Percentiles rank a stretch among this genome's conserved stretches.
Evolutionary conservation across 805 yeast genomes (phyloP).

Genomic region (Blastobotrys chiropterorum): DNA sequence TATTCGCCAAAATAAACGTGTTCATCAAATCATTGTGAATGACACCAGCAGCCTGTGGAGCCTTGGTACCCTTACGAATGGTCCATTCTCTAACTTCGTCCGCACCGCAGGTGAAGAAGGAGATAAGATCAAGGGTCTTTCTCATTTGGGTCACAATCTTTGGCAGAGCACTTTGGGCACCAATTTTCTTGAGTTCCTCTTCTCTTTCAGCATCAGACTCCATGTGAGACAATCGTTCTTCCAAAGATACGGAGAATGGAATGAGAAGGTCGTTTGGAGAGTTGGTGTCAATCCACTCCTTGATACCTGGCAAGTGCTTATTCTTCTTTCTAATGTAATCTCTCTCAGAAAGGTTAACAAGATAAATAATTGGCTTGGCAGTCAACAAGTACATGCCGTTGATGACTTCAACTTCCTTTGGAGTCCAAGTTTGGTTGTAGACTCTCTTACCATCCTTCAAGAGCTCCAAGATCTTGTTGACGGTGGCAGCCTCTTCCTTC

Average conservation of each 20-base stretch:
- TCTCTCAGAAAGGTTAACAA: slow-evolving; percentile 81
- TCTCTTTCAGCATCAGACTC: slow-evolving; percentile 76
- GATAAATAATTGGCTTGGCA: slow-evolving; percentile 91
- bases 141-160: slow-evolving; percentile 84
- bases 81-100: slow-evolving; percentile 99
- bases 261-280: slow-evolving; percentile 89
- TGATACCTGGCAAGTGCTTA: slow-evolving; percentile 73
- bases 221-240: slow-evolving; percentile 86
- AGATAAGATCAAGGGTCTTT: slow-evolving; percentile 74
- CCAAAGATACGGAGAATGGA: slow-evolving; percentile 88
- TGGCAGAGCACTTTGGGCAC: slow-evolving; percentile 77
- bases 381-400: slow-evolving; percentile 83
- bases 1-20: slow-evolving; percentile 91
- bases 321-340: slow-evolving; percentile 86
- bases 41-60: slow-evolving; percentile 99
- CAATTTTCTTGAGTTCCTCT: slow-evolving; percentile 67
- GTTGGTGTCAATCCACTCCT: slow-evolving; percentile 82
- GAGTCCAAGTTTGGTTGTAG: slow-evolving; percentile 80
- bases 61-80: slow-evolving; percentile 80
- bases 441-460: slow-evolving; percentile 84
- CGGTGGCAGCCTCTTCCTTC: slow-evolving; percentile 76
- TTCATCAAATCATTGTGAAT: slow-evolving; percentile 93
- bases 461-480: slow-evolving; percentile 63
- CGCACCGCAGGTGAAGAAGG: slow-evolving; percentile 94
- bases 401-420: slow-evolving; percentile 86